Percentiles rank a stretch among this genome's conserved stretches.
phyloP scores from a whole-genome alignment of 352 stramenopile genomes.

The Peronospora destructor region DNA sequence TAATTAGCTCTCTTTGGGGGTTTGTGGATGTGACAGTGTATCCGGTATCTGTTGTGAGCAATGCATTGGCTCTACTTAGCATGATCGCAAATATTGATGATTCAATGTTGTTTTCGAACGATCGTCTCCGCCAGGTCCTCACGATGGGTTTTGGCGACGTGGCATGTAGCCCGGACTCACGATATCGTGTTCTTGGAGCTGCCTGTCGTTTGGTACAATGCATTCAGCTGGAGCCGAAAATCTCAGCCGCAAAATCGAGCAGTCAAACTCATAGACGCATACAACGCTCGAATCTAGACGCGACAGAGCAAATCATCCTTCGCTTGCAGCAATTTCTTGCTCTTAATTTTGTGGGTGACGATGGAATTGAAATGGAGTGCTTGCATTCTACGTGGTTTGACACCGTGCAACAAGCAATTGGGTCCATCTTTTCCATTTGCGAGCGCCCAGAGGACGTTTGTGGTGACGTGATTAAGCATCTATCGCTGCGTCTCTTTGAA shows the following conservation, averaged over 20 bases:
- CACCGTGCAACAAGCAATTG: conserved; percentile 86
- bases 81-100: conserved; percentile 69
- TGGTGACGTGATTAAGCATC: conserved; percentile 62
- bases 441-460: conserved; percentile 82
- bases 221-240: conserved; percentile 51
- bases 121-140: conserved; percentile 47
- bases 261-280: conserved; percentile 43
- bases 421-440: conserved; percentile 89
- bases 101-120: conserved; percentile 54
- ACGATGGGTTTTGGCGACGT: conserved; percentile 51
- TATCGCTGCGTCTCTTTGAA: conserved; percentile 57
- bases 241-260: conserved; percentile 23
- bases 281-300: conserved; percentile 74
- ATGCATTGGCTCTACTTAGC: conserved; percentile 51
- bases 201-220: conserved; percentile 60
- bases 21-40: conserved; percentile 55
- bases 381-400: conserved; percentile 87
- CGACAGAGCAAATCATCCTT: conserved; percentile 86
- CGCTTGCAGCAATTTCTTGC: conserved; percentile 81
- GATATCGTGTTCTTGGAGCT: conserved; percentile 48
- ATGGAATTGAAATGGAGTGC: conserved; percentile 35
- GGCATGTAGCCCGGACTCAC: conserved; percentile 40
- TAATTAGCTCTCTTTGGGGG: conserved; percentile 67
- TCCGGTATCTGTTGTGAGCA: conserved; percentile 50
- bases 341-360: conserved; percentile 78